These are phyloP conservation scores for Ascochyta fabae DNA, from an alignment of 2,329 filamentous ascomycete species.

Conservation along the genomic window DNA sequence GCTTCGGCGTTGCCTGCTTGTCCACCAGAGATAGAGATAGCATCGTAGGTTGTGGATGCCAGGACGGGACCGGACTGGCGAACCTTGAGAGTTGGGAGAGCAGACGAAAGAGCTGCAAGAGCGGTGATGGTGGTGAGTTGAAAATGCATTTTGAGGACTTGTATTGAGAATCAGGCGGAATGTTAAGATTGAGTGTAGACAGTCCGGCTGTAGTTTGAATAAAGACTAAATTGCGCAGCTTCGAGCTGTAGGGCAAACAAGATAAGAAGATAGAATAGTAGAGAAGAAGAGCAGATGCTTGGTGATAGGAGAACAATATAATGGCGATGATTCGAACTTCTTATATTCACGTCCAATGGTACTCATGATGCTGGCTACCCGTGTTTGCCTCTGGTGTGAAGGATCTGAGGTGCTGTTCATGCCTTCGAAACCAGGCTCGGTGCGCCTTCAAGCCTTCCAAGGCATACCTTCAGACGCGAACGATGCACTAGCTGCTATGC, in stretches of 20 bases:
- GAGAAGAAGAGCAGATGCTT: constrained; percentile 16
- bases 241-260: constrained; percentile 35
- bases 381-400: neutral
- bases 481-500: constrained; percentile 21
- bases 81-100: constrained; percentile 31
- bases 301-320: constrained; percentile 25
- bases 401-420: neutral
- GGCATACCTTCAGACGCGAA: constrained; percentile 14
- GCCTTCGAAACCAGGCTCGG: constrained; percentile 9
- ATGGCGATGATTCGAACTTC: constrained; percentile 3
- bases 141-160: constrained; percentile 39
- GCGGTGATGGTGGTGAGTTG: constrained; percentile 35
- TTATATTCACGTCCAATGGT: constrained; percentile 7
- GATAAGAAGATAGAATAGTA: constrained; percentile 8
- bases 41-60: constrained; percentile 41
- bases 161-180: constrained; percentile 2
- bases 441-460: constrained; percentile 5
- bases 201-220: constrained; percentile 35
- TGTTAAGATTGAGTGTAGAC: constrained; percentile 17
- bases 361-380: neutral
- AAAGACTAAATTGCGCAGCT: constrained; percentile 29
- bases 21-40: constrained; percentile 60
- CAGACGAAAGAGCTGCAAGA: constrained; percentile 35
- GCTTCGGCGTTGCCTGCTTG: constrained; percentile 60
- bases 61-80: constrained; percentile 35